Evolutionary conservation across 768 basidiomycete species (phyloP), one percentile per base, ranked within the genome.

Genomic region (Boletus edulis): DNA sequence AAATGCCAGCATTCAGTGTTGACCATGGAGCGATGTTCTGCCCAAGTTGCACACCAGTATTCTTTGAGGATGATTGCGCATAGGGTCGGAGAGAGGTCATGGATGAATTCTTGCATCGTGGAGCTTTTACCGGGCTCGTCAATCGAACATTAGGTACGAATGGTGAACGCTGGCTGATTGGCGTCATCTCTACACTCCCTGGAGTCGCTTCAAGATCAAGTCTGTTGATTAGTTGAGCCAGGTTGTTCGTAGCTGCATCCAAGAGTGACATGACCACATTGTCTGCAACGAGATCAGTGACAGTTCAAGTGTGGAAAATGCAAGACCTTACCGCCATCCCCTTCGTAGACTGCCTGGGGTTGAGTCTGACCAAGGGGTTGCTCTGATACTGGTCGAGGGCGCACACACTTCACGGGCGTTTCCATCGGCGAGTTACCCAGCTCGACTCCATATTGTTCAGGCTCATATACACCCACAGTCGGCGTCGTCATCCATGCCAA

Each of bases 201-300:
- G 89, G 90, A 0, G 91, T 92, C 5, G 88, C 87, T 64, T 90
- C 83, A 4, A 93, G 75, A 59, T 91, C 87, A n/a, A 93, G 76
- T n/a, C 81, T 80, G 57, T 85, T 88, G 67, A 93, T 89, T 4
- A 93, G 73, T 52, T 82, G 81, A 0, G 87, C 90, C 4, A 93
- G 78, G 40, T 92, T 91, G 48, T 89, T 83, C 1, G 90, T 92
- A 0, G 87, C 90, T 0, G 88, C 87, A 57, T 86, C 86, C n/a
- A 91, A 73, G 31, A 89, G 78, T 0, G 84, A 87, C 2, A 90
- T 64, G 14, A 82, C 81, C 56, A 79, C 89, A 81, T 58, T 56
- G 5, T 72, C 62, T 72, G 43, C 3, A 17, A 34, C n/a, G 9
- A 47, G 0, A 7, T 57, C 1, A 63, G 46, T n/a, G 13, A 43